These are phyloP conservation scores for Psidium guajava DNA, from an alignment of 345 rosid genomes.

Conservation along the genomic window DNA sequence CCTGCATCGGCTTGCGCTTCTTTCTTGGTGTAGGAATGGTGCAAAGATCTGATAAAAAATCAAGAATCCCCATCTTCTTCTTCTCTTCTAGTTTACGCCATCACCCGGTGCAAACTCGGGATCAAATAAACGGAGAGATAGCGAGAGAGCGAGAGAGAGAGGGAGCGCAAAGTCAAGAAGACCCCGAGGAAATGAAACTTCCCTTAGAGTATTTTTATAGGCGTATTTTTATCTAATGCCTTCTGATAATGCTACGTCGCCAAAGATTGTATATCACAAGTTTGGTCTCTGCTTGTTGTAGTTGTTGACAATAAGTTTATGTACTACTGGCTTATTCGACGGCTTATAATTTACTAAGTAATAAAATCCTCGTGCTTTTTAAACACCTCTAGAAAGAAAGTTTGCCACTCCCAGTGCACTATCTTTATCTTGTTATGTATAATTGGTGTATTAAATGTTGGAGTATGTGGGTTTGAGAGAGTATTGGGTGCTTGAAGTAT, in stretches of 20 bases:
- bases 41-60: slow-evolving; percentile 16
- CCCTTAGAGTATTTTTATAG: not conserved
- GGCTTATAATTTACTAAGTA: not conserved
- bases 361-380: not conserved
- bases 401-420: not conserved
- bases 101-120: not conserved
- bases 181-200: not conserved
- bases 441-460: not conserved
- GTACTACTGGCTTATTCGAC: not conserved
- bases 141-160: not conserved
- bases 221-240: not conserved
- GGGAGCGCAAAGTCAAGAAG: not conserved
- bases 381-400: not conserved
- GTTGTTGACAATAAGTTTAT: not conserved
- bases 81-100: not conserved
- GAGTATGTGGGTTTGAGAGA: too few relatives aligned
- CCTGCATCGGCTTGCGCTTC: slow-evolving; percentile 38
- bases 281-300: not conserved
- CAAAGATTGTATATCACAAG: not conserved
- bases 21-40: slow-evolving; percentile 7
- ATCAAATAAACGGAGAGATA: not conserved
- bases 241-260: not conserved
- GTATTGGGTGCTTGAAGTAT: too few relatives aligned
- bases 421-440: not conserved
- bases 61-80: slow-evolving; percentile 29